Evolutionary conservation across 495 filamentous ascomycete species (phyloP).

Genomic region (Penicillium herquei): DNA sequence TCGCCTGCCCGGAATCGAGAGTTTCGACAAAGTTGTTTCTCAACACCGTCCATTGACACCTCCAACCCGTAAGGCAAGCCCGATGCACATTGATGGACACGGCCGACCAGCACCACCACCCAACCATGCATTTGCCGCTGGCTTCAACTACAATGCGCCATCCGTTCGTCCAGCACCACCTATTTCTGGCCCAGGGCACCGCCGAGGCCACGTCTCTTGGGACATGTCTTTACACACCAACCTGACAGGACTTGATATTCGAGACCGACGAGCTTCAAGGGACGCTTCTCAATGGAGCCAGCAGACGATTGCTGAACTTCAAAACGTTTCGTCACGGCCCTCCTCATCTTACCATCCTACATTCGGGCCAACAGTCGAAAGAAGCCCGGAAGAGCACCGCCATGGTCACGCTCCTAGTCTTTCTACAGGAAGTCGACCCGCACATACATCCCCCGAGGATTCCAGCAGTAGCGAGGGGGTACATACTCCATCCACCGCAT

Average conservation of each 20-base stretch:
- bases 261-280: constrained; percentile 48
- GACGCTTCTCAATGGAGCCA: constrained; percentile 56
- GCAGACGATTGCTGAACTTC: constrained; percentile 46
- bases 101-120: constrained; percentile 31
- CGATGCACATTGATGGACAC: constrained; percentile 65
- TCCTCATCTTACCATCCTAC: constrained; percentile 43
- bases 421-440: constrained; percentile 32
- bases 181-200: constrained; percentile 54
- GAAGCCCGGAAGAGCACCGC: constrained; percentile 27
- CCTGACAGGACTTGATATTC: constrained; percentile 69
- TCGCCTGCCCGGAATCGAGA: constrained; percentile 84
- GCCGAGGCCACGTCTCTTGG: constrained; percentile 65
- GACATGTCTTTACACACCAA: constrained; percentile 74
- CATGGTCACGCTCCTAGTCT: constrained; percentile 30
- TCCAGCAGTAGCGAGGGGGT: constrained; percentile 72
- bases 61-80: constrained; percentile 59
- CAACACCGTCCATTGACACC: constrained; percentile 61
- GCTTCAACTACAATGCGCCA: constrained; percentile 47
- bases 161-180: constrained; percentile 47
- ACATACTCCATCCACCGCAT: constrained; percentile 61
- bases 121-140: constrained; percentile 33
- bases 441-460: constrained; percentile 66
- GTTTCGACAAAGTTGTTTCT: constrained; percentile 68
- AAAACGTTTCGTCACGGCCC: constrained; percentile 41
- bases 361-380: constrained; percentile 26